Evolutionary conservation across 2,329 filamentous ascomycete genomes (phyloP).

Genomic region (Nannizziopsis barbatae): DNA sequence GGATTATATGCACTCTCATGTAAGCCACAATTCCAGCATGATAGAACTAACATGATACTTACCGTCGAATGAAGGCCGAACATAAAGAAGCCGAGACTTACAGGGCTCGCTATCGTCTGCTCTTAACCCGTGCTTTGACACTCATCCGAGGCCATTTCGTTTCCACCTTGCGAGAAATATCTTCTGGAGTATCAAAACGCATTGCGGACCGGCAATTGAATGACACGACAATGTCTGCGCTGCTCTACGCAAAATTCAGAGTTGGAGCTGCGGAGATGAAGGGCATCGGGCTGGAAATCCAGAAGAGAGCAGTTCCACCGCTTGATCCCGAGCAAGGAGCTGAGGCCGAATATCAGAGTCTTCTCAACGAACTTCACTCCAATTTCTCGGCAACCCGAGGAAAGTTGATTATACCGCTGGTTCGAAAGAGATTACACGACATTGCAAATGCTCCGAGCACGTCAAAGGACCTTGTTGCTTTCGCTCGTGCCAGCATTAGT

Average conservation of each 20-base stretch:
- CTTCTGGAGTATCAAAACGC: constrained; percentile 50
- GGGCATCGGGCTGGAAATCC: constrained; percentile 54
- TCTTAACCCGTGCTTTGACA: constrained; percentile 59
- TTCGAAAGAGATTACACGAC: constrained; percentile 48
- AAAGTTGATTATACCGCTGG: constrained; percentile 49
- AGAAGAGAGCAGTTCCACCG: constrained; percentile 52
- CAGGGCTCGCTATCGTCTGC: constrained; percentile 70
- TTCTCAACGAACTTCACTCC: constrained; percentile 55
- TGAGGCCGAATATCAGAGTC: constrained; percentile 54
- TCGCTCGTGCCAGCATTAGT: constrained; percentile 53
- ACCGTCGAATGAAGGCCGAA: constrained; percentile 45
- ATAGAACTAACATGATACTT: constrained; percentile 14
- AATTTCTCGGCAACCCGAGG: constrained; percentile 51
- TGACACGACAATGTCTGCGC: constrained; percentile 59
- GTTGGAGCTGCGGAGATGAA: constrained; percentile 56
- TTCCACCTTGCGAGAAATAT: constrained; percentile 50
- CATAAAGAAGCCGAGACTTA: constrained; percentile 85
- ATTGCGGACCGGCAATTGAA: constrained; percentile 57
- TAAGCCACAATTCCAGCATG: constrained; percentile 33
- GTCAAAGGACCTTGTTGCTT: constrained; percentile 52
- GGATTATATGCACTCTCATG: constrained; percentile 80
- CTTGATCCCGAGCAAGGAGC: constrained; percentile 47
- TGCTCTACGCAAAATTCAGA: constrained; percentile 60
- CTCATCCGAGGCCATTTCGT: constrained; percentile 58
- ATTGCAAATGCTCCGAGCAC: constrained; percentile 49